Base-by-base conservation (phyloP, 345 rosid species). In the Salix brachista region DNA sequence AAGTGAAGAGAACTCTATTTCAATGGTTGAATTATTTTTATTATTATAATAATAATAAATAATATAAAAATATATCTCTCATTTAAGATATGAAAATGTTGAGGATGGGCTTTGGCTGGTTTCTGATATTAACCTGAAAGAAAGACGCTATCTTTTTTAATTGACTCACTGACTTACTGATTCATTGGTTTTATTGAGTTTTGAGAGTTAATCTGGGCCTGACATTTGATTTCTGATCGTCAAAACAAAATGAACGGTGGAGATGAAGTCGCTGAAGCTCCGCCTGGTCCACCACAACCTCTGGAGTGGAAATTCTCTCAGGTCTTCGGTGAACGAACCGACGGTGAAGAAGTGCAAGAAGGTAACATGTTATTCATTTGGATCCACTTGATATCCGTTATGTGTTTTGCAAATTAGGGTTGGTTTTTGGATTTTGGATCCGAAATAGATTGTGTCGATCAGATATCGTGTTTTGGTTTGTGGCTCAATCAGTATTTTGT, bases 301-400 rank as follows among this genome's bases (percentile, higher is more conserved):
- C 84, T 92, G 70, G 98, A 94, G 54, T 94, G 98, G 98, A 94
- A 92, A 88, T 94, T 94, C 87, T 88, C 98, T 74, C 98, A 94
- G 88, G 97, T 94, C n/a, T 94, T 92, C 83, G 98, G 98, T 60
- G 98, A 94, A 80, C 91, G 97, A 52, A 84, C 93, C 41, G 96
- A 96, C 50, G 97, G 97, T 18, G 98, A 94, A 80, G 98, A 94
- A 87, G 94, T 94, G 30, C 97, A 94, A 85, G 98, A 92, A 56
- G 73, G 80, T 76, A 65, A 25, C 13, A n/a, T 65, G 64, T 21
- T 16, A 58, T 36, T 52, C 60, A 39, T 72, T 74, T 84, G 87
- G 93, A 89, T 92, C 91, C 82, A 80, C 71, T 73, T 62, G 74
- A 62, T 74, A 48, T 80, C 71, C 39, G 37, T 14, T 39, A 30